These are phyloP conservation scores for Candida vartiovaarae DNA, from an alignment of 805 yeast species.

Conservation along the genomic window DNA sequence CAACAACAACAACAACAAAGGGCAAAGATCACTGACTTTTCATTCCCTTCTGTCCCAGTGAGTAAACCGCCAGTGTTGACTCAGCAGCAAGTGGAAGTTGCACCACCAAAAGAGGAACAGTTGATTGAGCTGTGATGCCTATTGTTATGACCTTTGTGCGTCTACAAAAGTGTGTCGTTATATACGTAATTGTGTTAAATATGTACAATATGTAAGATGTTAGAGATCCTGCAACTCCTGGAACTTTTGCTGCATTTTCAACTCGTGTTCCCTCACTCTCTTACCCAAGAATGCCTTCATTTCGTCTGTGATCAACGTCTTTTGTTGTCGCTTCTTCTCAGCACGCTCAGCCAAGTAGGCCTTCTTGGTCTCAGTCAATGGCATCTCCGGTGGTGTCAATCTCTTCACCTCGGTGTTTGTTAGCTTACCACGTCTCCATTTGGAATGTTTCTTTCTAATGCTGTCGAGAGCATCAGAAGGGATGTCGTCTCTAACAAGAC, in stretches of 20 bases:
- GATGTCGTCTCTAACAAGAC: slow-evolving; percentile 58
- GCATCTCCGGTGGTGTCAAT: slow-evolving; percentile 69
- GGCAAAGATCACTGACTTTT: slow-evolving; percentile 26
- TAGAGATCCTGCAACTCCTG: slow-evolving; percentile 7
- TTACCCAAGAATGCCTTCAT: slow-evolving; percentile 48
- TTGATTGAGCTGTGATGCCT: slow-evolving; percentile 27
- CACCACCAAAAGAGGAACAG: slow-evolving; percentile 17
- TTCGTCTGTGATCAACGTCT: slow-evolving; percentile 39
- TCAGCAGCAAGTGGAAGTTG: slow-evolving; percentile 4
- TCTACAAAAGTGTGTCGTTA: background rate
- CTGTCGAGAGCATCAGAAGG: slow-evolving; percentile 61
- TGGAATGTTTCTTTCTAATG: slow-evolving; percentile 72
- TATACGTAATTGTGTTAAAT: background rate
- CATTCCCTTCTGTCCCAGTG: slow-evolving; percentile 36
- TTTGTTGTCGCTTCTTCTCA: slow-evolving; percentile 33
- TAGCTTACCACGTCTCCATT: slow-evolving; percentile 56
- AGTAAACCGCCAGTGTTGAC: slow-evolving; percentile 17
- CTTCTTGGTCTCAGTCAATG: slow-evolving; percentile 55
- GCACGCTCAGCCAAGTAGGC: slow-evolving; percentile 51
- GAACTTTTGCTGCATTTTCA: slow-evolving; percentile 9
- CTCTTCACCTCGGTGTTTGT: slow-evolving; percentile 55
- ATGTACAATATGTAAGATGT: background rate
- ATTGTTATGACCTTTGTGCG: no score
- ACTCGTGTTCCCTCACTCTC: slow-evolving; percentile 28
- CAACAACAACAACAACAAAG: slow-evolving; percentile 3